Percentiles rank a stretch among this genome's conserved stretches.
These are phyloP conservation scores for Saitoella complicata DNA, from an alignment of 805 yeast species.

Conservation along the genomic window DNA sequence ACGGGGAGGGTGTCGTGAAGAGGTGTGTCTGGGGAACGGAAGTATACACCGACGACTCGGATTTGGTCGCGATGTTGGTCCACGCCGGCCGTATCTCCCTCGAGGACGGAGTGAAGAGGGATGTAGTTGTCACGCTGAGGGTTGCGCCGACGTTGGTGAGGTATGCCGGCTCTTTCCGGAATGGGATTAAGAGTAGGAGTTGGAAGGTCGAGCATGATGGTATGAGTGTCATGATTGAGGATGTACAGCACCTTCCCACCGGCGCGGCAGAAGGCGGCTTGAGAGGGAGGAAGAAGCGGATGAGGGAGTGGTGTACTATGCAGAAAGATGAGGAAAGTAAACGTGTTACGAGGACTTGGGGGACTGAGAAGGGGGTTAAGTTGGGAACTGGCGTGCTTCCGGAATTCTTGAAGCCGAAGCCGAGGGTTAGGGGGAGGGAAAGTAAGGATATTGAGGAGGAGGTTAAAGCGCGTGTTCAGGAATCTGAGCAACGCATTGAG, in stretches of 20 bases:
- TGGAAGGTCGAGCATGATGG: constrained; percentile 74
- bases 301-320: constrained; percentile 19
- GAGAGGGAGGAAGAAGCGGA: constrained; percentile 15
- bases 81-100: constrained; percentile 52
- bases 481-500: no score
- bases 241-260: constrained; percentile 24
- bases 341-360: no score
- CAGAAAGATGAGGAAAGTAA: no score
- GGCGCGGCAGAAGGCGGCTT: constrained; percentile 21
- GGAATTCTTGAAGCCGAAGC: no score
- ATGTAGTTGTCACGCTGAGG: constrained; percentile 33
- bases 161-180: constrained; percentile 49
- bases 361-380: no score
- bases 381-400: no score
- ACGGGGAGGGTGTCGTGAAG: constrained; percentile 9
- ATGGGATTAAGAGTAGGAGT: constrained; percentile 56
- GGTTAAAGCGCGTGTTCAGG: no score
- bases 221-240: constrained; percentile 46
- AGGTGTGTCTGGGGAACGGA: constrained; percentile 70
- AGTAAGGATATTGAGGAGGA: no score
- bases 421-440: no score
- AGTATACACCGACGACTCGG: constrained; percentile 86
- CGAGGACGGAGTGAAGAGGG: constrained; percentile 15
- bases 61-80: constrained; percentile 52
- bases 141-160: constrained; percentile 52